Evolutionary conservation across 176 grass and related monocot species (phyloP).

Genomic region (Oryza longistaminata): DNA sequence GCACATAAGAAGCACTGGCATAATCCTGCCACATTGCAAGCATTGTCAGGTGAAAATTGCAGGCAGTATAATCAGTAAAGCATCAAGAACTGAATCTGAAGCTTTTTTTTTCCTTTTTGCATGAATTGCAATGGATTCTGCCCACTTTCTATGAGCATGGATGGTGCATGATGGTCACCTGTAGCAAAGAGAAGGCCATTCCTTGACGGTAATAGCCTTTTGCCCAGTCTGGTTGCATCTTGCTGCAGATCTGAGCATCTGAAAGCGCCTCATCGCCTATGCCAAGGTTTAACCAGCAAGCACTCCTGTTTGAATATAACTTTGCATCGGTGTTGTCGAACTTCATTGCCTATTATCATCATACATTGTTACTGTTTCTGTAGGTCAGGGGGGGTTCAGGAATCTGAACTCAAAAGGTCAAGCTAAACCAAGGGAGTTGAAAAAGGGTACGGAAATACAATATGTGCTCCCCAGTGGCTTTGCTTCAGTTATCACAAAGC

Average conservation of each 20-base stretch:
- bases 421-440: not conserved
- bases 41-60: not conserved
- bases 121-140: not conserved
- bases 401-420: not conserved
- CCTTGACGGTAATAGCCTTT: slow-evolving; percentile 26
- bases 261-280: not conserved
- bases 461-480: not conserved
- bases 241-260: slow-evolving; percentile 19
- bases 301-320: slow-evolving; percentile 6
- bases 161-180: not conserved
- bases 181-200: slow-evolving; percentile 13
- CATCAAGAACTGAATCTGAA: not conserved
- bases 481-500: not conserved
- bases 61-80: not conserved
- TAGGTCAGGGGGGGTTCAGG: not conserved
- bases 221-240: slow-evolving; percentile 5
- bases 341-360: not conserved
- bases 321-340: not conserved
- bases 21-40: not conserved
- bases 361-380: not conserved
- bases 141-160: not conserved
- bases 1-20: not conserved
- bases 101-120: no score
- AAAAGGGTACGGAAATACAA: not conserved
- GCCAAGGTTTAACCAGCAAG: slow-evolving; percentile 22